Base-by-base conservation (phyloP, 306 rosid genomes). In the Ormosia semicastrata region DNA sequence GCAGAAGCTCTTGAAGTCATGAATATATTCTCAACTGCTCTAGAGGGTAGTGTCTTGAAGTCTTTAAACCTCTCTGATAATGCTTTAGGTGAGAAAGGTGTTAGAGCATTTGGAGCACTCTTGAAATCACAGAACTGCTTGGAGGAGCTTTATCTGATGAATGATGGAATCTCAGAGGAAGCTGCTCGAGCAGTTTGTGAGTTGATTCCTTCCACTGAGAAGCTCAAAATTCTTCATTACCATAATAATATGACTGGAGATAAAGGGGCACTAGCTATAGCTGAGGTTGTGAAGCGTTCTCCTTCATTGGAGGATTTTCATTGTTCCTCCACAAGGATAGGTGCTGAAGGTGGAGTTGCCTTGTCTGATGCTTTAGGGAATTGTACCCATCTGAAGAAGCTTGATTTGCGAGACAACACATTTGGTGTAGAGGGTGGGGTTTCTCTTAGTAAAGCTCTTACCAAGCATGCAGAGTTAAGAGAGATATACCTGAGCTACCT, bases 41-140 rank as follows among this genome's bases (percentile, higher is more conserved):
- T 94, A 63, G 94, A 90, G 71, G 94, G 92, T 24, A 84, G 91
- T 82, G 84, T 62, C 60, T 86, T 93, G 89, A 93, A 53, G 88
- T 92, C 83, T 58, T 80, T 94, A 79, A 83, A 92, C 88, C 91
- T 94, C 82, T 94, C 98, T 2, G 85, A 93, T 86, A 94, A 94
- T 73, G 97, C 98, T 66, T 81, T 93, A 84, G 98, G 97, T 24
- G 97, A 94, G 89, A 94, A 94, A 80, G 98, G 97, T 47, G 94
- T 93, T 46, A 86, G 95, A 83, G 97, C 98, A 67, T 93, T 94
- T 85, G 89, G 86, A 74, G 89, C 94, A 62, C 94, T 94, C 37
- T 84, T 91, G 81, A 90, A 88, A 86, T 94, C 98, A 4, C 97
- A 94, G 77, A 57, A 81, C 40, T 83, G 79, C 85, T 85, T 94